These are phyloP conservation scores for Cyclotella cryptica DNA, from an alignment of 108 stramenopile genomes.

Conservation along the genomic window DNA sequence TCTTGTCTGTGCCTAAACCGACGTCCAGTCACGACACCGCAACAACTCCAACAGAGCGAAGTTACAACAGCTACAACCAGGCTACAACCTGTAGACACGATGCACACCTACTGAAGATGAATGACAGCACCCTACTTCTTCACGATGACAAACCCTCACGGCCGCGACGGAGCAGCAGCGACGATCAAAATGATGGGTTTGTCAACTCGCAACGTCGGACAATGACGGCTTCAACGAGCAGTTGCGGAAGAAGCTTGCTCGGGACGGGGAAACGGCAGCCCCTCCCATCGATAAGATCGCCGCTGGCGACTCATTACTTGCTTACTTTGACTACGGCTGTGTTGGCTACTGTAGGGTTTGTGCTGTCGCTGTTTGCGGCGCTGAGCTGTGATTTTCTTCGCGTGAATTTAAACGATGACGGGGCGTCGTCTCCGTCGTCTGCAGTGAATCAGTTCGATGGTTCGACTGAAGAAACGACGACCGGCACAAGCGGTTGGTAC, in stretches of 20 bases:
- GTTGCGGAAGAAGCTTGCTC: neutral
- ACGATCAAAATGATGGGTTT: neutral
- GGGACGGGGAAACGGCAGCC: neutral
- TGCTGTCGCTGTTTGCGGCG: conserved; percentile 1
- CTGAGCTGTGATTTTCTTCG: conserved; percentile 25
- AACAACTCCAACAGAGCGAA: neutral
- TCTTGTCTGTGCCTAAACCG: too few relatives aligned
- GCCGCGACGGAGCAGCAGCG: conserved; percentile 2
- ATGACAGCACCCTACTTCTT: neutral
- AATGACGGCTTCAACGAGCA: neutral
- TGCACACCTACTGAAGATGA: neutral
- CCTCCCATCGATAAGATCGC: neutral
- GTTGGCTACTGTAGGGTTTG: neutral
- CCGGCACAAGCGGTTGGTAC: conserved; percentile 7
- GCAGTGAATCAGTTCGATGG: neutral
- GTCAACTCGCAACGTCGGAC: neutral
- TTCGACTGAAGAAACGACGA: neutral
- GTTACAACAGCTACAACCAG: too few relatives aligned
- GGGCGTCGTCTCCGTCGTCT: neutral
- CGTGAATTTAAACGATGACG: neutral
- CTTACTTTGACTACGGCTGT: conserved; percentile 14
- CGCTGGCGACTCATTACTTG: conserved; percentile 17
- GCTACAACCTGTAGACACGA: neutral
- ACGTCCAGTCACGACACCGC: too few relatives aligned
- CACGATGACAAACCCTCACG: neutral